These are phyloP conservation scores for Suillus plorans DNA, from an alignment of 768 basidiomycete genomes.

Conservation along the genomic window DNA sequence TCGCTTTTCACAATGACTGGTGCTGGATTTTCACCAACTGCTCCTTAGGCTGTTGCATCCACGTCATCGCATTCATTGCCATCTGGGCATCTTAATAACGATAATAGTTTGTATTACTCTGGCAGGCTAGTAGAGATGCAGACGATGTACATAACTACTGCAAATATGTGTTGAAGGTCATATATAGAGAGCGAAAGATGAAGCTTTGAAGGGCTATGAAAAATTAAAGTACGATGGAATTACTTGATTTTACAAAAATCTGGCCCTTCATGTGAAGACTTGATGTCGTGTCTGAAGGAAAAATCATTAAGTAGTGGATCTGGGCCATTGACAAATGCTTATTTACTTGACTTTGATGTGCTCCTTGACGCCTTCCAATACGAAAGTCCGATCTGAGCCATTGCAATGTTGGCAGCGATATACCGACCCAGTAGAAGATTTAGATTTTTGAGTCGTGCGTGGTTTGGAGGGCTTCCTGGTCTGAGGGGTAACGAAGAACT, in stretches of 20 bases:
- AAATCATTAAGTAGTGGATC: background rate
- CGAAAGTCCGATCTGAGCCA: background rate
- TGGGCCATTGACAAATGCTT: background rate
- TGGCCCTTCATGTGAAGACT: background rate
- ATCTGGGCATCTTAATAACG: background rate
- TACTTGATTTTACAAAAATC: background rate
- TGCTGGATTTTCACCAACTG: background rate
- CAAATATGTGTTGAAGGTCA: background rate
- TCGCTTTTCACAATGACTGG: slow-evolving; percentile 77
- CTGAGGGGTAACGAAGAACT: background rate
- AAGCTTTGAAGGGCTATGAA: no score
- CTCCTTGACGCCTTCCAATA: background rate
- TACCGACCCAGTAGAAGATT: background rate
- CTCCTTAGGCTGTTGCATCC: background rate
- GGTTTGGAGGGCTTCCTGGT: background rate
- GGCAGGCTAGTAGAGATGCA: no score
- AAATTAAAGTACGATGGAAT: background rate
- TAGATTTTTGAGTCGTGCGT: background rate
- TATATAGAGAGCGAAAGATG: background rate
- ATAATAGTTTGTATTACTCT: background rate
- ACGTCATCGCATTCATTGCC: background rate
- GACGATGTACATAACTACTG: no score
- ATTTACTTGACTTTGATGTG: slow-evolving; percentile 3
- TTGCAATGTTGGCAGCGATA: background rate
- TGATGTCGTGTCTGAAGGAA: background rate